These are phyloP conservation scores for Didymella lethalis DNA, from an alignment of 2,329 filamentous ascomycete genomes.

Conservation along the genomic window DNA sequence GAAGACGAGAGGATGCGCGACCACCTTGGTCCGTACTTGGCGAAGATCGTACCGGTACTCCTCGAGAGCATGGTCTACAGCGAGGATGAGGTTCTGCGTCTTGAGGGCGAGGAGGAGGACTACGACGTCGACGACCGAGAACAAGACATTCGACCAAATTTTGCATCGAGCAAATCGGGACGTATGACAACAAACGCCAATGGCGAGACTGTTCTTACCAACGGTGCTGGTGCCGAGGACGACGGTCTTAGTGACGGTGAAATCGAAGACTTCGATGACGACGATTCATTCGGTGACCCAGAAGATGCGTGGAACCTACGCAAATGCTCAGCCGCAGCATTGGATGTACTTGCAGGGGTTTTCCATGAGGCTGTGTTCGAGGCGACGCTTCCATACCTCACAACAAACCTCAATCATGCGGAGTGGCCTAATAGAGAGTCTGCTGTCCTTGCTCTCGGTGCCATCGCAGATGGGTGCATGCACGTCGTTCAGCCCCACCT, in stretches of 20 bases:
- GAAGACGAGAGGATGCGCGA: conserved; percentile 84
- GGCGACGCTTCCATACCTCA: conserved; percentile 90
- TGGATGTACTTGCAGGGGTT: conserved; percentile 92
- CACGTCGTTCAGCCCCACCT: conserved; percentile 88
- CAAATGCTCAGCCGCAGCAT: conserved; percentile 94
- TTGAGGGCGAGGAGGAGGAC: conserved; percentile 81
- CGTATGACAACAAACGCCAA: conserved; percentile 64
- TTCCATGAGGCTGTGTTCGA: conserved; percentile 90
- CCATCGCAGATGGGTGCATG: conserved; percentile 94
- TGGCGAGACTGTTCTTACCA: conserved; percentile 48
- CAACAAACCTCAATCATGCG: conserved; percentile 82
- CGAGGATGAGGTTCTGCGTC: conserved; percentile 86
- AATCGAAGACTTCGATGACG: conserved; percentile 76
- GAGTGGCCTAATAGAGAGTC: conserved; percentile 95
- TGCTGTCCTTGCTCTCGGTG: conserved; percentile 90
- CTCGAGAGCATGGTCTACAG: conserved; percentile 96
- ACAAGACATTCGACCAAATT: conserved; percentile 91
- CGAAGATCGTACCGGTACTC: conserved; percentile 87
- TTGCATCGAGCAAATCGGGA: conserved; percentile 74
- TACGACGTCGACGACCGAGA: conserved; percentile 89
- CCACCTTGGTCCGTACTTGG: conserved; percentile 77
- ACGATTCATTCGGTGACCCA: conserved; percentile 75
- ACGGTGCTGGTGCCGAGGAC: conserved; percentile 57
- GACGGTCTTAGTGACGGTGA: conserved; percentile 89
- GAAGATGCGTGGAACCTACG: conserved; percentile 95